A percentile compares a stretch with the other conserved stretches of the same genome.
Conservation (phyloP, 108 stramenopile species). For the Cyclostephanos tholiformis region DNA sequence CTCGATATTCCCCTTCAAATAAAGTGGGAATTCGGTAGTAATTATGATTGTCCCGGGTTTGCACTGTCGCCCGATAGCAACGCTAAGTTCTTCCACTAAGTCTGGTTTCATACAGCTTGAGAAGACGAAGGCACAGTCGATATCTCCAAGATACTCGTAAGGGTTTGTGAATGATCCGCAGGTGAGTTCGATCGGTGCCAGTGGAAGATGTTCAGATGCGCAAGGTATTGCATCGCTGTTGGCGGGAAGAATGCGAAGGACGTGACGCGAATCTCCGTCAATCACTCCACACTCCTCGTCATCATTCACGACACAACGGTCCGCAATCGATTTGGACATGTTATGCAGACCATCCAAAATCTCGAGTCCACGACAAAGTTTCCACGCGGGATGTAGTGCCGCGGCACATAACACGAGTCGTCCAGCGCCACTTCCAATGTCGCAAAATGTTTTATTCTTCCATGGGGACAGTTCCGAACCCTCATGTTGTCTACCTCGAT, state of each 20-base stretch:
- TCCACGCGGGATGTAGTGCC: constrained; percentile 71
- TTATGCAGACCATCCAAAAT: constrained; percentile 64
- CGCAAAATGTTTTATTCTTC: constrained; percentile 64
- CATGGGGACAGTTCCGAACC: constrained; percentile 17
- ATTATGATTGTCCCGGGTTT: constrained; percentile 77
- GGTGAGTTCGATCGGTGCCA: constrained; percentile 64
- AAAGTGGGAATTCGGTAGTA: constrained; percentile 74
- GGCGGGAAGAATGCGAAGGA: constrained; percentile 19
- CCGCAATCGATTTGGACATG: constrained; percentile 47
- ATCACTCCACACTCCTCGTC: constrained; percentile 10
- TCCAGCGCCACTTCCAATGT: constrained; percentile 83
- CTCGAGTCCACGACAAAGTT: constrained; percentile 69
- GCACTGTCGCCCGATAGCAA: constrained; percentile 73
- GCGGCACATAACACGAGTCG: constrained; percentile 75
- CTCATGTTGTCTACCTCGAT: not conserved
- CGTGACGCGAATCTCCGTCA: constrained; percentile 6
- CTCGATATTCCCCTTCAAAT: constrained; percentile 41
- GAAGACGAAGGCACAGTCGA: constrained; percentile 75
- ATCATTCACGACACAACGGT: constrained; percentile 21
- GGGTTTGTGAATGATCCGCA: constrained; percentile 80
- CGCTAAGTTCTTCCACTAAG: constrained; percentile 51
- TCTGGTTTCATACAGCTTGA: constrained; percentile 64
- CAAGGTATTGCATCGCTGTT: constrained; percentile 1
- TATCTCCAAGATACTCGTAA: constrained; percentile 72
- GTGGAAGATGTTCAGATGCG: constrained; percentile 19